phyloP scores from a whole-genome alignment of 2,329 filamentous ascomycete species.

The Diaporthe capsici region DNA sequence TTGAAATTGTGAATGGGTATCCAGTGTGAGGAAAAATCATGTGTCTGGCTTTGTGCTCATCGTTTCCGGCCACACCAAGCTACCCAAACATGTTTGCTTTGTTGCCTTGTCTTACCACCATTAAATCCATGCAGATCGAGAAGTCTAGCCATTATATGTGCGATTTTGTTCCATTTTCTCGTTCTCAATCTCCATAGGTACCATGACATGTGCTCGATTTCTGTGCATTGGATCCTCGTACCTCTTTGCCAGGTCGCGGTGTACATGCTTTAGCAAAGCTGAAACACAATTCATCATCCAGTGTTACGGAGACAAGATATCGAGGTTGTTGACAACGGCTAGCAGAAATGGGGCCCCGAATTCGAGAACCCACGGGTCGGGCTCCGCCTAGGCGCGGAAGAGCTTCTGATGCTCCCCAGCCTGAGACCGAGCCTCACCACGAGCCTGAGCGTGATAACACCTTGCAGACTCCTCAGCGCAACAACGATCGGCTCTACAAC shows the following conservation, averaged over 20 bases:
- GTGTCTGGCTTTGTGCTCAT: slow-evolving; percentile 9
- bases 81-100: not conserved
- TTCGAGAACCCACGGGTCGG: not conserved
- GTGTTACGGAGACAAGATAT: not conserved
- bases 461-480: not conserved
- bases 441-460: too few species aligned
- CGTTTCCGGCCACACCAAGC: slow-evolving; percentile 14
- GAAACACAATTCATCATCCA: not conserved
- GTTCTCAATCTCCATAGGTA: not conserved
- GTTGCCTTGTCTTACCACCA: not conserved
- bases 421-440: not conserved
- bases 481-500: not conserved
- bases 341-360: not conserved
- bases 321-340: not conserved
- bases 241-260: not conserved
- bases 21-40: not conserved
- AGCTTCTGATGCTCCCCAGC: not conserved
- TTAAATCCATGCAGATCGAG: too few species aligned
- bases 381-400: too few species aligned
- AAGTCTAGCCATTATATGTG: not conserved
- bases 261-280: not conserved
- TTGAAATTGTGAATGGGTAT: not conserved
- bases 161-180: not conserved
- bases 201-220: not conserved
- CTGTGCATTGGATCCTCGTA: not conserved